phyloP scores from a whole-genome alignment of 2,329 filamentous ascomycete genomes.

The Trichoderma lentiforme region DNA sequence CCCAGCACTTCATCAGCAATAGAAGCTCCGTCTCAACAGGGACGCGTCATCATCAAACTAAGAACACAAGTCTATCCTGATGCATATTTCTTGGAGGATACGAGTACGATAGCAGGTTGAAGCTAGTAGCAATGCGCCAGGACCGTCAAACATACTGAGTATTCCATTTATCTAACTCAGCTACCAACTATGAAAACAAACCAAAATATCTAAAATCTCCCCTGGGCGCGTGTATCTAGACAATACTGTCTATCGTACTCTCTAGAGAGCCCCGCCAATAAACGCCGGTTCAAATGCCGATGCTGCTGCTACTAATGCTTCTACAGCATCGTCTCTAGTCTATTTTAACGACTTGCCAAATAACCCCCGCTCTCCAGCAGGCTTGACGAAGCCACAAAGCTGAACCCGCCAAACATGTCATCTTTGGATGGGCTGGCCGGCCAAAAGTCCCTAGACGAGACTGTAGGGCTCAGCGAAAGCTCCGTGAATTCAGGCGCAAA shows the following conservation, averaged over 20 bases:
- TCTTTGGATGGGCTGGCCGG: conserved; percentile 43
- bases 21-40: not conserved
- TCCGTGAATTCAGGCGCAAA: conserved; percentile 91
- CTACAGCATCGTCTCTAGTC: not conserved
- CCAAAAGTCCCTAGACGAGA: conserved; percentile 45
- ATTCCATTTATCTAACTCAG: not conserved
- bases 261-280: not conserved
- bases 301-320: not conserved
- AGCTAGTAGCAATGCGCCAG: not conserved
- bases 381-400: conserved; percentile 59
- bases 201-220: not conserved
- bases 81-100: not conserved
- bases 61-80: not conserved
- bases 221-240: not conserved
- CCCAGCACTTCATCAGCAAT: not conserved
- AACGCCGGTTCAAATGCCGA: conserved; percentile 1
- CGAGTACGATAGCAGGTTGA: not conserved
- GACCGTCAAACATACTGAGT: not conserved
- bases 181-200: not conserved
- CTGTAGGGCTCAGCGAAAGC: conserved; percentile 72
- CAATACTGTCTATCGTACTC: not conserved
- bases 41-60: not conserved
- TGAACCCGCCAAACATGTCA: conserved; percentile 62
- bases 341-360: not conserved
- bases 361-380: conserved; percentile 49